phyloP scores from a whole-genome alignment of 2,329 filamentous ascomycete species.

The Westerdykella sp. region DNA sequence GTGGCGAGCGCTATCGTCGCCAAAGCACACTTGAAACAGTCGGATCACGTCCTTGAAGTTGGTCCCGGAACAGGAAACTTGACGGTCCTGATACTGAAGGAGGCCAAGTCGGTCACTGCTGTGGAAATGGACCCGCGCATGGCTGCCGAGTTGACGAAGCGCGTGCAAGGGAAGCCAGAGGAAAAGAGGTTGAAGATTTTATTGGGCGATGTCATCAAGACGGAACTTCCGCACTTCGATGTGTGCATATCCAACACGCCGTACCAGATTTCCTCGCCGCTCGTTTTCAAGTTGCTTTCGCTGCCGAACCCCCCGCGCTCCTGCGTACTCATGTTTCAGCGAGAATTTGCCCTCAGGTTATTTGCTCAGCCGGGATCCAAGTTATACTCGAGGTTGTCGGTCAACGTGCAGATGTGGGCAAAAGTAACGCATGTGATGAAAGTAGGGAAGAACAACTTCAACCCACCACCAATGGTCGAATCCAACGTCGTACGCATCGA shows the following conservation, averaged over 20 bases:
- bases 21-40: constrained; percentile 86
- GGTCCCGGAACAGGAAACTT: constrained; percentile 86
- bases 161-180: constrained; percentile 82
- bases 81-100: constrained; percentile 81
- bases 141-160: constrained; percentile 90
- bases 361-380: constrained; percentile 84
- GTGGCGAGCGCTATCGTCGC: constrained; percentile 75
- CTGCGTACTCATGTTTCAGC: constrained; percentile 92
- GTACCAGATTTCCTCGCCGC: constrained; percentile 77
- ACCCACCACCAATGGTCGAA: constrained; percentile 88
- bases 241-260: constrained; percentile 73
- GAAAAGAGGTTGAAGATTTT: constrained; percentile 75
- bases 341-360: constrained; percentile 85
- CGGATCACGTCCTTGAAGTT: constrained; percentile 81
- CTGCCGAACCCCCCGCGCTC: constrained; percentile 74
- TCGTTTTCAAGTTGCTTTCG: constrained; percentile 85
- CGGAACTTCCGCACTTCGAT: constrained; percentile 70
- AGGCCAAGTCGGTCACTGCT: constrained; percentile 74
- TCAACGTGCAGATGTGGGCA: constrained; percentile 91
- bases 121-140: constrained; percentile 95
- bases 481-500: constrained; percentile 84
- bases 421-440: constrained; percentile 74
- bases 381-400: constrained; percentile 82
- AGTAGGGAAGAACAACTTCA: constrained; percentile 94
- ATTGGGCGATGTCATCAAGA: constrained; percentile 88